Conservation (phyloP, 306 rosid genomes). For the Pachyrhizus erosus region DNA sequence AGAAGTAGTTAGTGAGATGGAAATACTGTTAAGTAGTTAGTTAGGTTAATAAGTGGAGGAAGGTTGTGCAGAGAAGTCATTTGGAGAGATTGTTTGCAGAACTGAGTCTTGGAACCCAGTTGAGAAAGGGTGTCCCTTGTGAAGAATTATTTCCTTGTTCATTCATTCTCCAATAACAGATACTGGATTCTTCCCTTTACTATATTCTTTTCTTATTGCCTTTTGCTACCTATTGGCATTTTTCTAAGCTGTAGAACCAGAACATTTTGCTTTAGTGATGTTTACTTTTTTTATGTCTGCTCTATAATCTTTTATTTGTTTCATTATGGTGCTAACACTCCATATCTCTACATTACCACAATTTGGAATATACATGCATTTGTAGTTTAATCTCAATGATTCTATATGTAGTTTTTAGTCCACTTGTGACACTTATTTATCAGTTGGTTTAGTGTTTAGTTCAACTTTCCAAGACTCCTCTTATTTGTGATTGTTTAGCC, state of each 20-base stretch:
- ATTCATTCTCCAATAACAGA: neutral
- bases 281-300: constrained; percentile 4
- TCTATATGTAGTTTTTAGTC: neutral
- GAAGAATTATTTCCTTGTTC: neutral
- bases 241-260: neutral
- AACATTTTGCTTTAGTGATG: constrained; percentile 15
- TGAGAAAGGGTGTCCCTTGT: neutral
- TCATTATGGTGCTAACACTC: neutral
- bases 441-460: neutral
- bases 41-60: neutral
- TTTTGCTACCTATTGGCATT: neutral
- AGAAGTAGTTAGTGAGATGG: neutral
- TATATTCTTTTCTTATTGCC: neutral
- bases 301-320: constrained; percentile 4
- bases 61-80: neutral
- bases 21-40: neutral
- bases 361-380: constrained; percentile 22
- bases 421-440: neutral
- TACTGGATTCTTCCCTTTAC: neutral
- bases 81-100: neutral
- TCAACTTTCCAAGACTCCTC: neutral
- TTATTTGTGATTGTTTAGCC: constrained; percentile 30
- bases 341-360: neutral
- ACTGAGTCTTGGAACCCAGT: neutral
- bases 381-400: constrained; percentile 12